Conservation (phyloP, 2,329 filamentous ascomycete genomes). For the Septoria linicola region DNA sequence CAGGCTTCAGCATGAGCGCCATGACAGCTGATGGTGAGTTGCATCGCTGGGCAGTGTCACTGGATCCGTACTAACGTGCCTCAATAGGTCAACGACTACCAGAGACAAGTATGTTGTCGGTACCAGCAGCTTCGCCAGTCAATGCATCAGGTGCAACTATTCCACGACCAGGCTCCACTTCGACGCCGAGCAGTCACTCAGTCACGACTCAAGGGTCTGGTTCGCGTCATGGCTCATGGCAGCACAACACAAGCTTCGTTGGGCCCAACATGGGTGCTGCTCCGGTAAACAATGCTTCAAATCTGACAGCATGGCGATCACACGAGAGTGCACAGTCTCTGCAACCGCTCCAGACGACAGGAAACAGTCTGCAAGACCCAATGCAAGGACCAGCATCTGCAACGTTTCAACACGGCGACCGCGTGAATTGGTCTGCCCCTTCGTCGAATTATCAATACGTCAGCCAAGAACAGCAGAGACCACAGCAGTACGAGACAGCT, state of each 20-base stretch:
- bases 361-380: slow-evolving; percentile 22
- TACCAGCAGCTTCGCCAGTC: slow-evolving; percentile 30
- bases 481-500: slow-evolving; percentile 30
- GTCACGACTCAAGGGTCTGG: slow-evolving; percentile 26
- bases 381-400: slow-evolving; percentile 17
- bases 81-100: slow-evolving; percentile 24
- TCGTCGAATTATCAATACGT: slow-evolving; percentile 30
- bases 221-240: slow-evolving; percentile 33
- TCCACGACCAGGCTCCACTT: slow-evolving; percentile 29
- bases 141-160: slow-evolving; percentile 28
- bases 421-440: slow-evolving; percentile 27
- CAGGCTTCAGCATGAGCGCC: slow-evolving; percentile 36
- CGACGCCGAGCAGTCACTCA: slow-evolving; percentile 32
- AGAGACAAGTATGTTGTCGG: slow-evolving; percentile 25
- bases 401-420: slow-evolving; percentile 23
- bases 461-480: slow-evolving; percentile 26
- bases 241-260: slow-evolving; percentile 27
- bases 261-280: slow-evolving; percentile 21
- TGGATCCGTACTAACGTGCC: slow-evolving; percentile 8
- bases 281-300: slow-evolving; percentile 21
- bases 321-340: slow-evolving; percentile 29
- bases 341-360: slow-evolving; percentile 11
- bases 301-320: slow-evolving; percentile 33
- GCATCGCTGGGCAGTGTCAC: background rate
- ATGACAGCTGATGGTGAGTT: slow-evolving; percentile 25